These are phyloP conservation scores for Saprolegnia parasitica DNA, from an alignment of 352 stramenopile genomes.

Conservation along the genomic window DNA sequence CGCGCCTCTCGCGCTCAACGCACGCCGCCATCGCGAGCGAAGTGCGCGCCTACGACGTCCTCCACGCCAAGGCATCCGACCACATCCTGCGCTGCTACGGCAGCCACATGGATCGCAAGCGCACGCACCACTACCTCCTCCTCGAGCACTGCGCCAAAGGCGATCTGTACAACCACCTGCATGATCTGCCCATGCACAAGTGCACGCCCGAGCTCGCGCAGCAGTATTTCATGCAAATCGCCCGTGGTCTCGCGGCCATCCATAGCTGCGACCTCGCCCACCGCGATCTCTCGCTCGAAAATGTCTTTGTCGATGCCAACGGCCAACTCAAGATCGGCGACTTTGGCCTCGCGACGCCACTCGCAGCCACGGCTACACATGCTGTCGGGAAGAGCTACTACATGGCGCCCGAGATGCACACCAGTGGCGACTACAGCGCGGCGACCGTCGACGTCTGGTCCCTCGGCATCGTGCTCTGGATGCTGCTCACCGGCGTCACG, in stretches of 20 bases:
- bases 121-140: constrained; percentile 33
- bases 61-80: too few relatives aligned
- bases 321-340: constrained; percentile 15
- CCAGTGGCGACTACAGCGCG: not conserved
- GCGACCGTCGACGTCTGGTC: constrained; percentile 64
- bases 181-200: too few relatives aligned
- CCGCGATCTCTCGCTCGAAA: constrained; percentile 33
- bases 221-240: constrained; percentile 27
- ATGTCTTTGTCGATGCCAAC: constrained; percentile 30
- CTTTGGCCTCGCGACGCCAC: constrained; percentile 9
- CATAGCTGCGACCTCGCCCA: constrained; percentile 30
- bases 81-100: not conserved
- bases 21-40: too few relatives aligned
- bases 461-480: constrained; percentile 82
- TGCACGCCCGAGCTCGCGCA: not conserved
- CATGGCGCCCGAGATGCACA: constrained; percentile 15
- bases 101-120: too few relatives aligned
- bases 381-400: constrained; percentile 8
- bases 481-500: constrained; percentile 46
- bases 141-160: too few relatives aligned
- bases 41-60: too few relatives aligned
- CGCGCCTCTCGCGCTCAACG: too few relatives aligned
- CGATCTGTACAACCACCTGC: constrained; percentile 46
- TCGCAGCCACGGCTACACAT: not conserved
- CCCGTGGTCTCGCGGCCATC: constrained; percentile 20